Conservation (phyloP, 805 yeast genomes). For the Monosporozyma unispora region DNA sequence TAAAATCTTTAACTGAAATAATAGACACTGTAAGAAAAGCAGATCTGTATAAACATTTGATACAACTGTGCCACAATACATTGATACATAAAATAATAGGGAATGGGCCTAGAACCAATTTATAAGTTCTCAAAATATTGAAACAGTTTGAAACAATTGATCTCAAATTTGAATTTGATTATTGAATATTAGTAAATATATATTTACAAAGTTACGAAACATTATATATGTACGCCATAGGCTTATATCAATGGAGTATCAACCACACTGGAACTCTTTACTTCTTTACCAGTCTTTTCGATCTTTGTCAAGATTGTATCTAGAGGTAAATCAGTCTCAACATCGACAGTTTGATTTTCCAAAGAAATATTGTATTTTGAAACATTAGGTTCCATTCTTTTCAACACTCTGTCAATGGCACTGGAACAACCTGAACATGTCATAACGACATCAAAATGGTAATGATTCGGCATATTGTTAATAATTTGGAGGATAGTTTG, state of each 20-base stretch:
- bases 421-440: conserved; percentile 80
- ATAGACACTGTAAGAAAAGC: background rate
- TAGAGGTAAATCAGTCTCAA: conserved; percentile 54
- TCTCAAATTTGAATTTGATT: background rate
- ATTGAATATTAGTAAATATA: background rate
- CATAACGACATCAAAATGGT: conserved; percentile 78
- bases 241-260: conserved; percentile 26
- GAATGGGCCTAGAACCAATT: no score
- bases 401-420: conserved; percentile 73
- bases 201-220: background rate
- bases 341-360: conserved; percentile 75
- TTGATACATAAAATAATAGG: no score
- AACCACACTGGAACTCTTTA: conserved; percentile 46
- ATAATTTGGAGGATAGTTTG: background rate
- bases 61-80: no score
- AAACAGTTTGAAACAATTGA: no score
- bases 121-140: no score
- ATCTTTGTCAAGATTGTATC: conserved; percentile 76
- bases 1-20: background rate
- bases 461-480: conserved; percentile 38
- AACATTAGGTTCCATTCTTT: conserved; percentile 60
- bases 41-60: no score
- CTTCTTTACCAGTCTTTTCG: conserved; percentile 83
- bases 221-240: background rate
- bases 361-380: conserved; percentile 63